A percentile compares a stretch with the other conserved stretches of the same genome.
Conservation (phyloP, 441 rosid genomes). For the Pelargonium myrrhifolium region DNA sequence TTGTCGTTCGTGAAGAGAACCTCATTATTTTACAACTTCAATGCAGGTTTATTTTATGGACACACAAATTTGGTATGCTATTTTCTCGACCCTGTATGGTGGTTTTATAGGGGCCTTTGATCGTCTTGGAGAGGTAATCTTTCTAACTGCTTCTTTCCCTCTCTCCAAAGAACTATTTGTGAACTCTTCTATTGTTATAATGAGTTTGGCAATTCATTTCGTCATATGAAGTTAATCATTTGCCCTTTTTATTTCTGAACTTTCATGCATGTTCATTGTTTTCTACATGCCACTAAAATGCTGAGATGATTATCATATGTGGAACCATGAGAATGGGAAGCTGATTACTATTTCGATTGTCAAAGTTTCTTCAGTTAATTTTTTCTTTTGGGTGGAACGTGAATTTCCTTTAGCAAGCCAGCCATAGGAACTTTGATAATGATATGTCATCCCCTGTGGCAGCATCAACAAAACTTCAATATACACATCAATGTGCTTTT, state of each 20-base stretch:
- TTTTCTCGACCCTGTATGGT: slow-evolving; percentile 84
- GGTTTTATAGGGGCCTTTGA: slow-evolving; percentile 92
- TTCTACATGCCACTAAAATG: background rate
- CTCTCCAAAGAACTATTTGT: slow-evolving; percentile 1
- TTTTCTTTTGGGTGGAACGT: background rate
- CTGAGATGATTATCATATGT: background rate
- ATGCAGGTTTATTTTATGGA: too few relatives aligned
- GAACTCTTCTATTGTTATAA: background rate
- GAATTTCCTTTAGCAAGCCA: background rate
- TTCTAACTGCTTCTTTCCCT: slow-evolving; percentile 14
- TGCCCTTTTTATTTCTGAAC: background rate
- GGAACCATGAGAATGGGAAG: background rate
- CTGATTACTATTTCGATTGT: background rate
- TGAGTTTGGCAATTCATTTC: background rate
- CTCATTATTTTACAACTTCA: slow-evolving; percentile 23
- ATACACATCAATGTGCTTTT: too few relatives aligned
- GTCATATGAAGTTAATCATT: background rate
- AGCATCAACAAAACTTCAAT: too few relatives aligned
- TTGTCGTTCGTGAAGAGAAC: slow-evolving; percentile 10
- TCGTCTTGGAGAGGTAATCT: slow-evolving; percentile 90
- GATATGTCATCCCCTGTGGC: background rate
- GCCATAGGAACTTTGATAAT: background rate
- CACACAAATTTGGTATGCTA: slow-evolving; percentile 94
- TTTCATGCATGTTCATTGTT: background rate
- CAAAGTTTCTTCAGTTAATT: background rate